Percentiles rank a stretch among this genome's conserved stretches.
phyloP scores from a whole-genome alignment of 352 stramenopile genomes.

The Phytopythium mirpurense region DNA sequence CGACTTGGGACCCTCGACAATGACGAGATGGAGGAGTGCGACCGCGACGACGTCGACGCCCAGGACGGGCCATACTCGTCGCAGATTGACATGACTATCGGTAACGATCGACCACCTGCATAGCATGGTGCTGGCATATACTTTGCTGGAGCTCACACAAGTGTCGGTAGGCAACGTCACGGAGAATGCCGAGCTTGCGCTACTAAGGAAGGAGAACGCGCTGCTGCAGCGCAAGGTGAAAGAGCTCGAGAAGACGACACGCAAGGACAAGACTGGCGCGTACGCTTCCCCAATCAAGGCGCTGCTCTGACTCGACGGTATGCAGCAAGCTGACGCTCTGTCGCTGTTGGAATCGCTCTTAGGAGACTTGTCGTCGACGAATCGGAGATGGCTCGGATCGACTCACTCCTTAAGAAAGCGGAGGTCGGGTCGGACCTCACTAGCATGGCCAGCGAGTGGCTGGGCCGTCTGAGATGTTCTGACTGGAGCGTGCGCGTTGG shows the following conservation, averaged over 20 bases:
- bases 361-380: constrained; percentile 54
- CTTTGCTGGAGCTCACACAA: no score
- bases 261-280: constrained; percentile 36
- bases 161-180: constrained; percentile 6
- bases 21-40: constrained; percentile 10
- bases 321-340: no score
- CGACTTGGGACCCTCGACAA: constrained; percentile 6
- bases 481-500: no score
- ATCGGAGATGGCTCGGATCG: constrained; percentile 61
- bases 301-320: no score
- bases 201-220: constrained; percentile 59
- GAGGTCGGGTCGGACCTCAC: constrained; percentile 16
- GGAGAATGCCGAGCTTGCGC: constrained; percentile 37
- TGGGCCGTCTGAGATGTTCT: no score
- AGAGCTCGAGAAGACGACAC: constrained; percentile 40
- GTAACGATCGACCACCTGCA: constrained; percentile 12
- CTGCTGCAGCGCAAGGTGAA: constrained; percentile 70
- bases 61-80: constrained; percentile 20
- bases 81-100: constrained; percentile 23
- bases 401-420: constrained; percentile 71
- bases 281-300: no score
- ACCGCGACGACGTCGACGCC: constrained; percentile 7
- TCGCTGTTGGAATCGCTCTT: neutral
- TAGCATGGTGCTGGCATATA: neutral
- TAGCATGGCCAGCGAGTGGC: no score